A percentile compares a stretch with the other conserved stretches of the same genome.
Conservation (phyloP, 1,139 yeast species). For the Tardiomyces depauwii region DNA sequence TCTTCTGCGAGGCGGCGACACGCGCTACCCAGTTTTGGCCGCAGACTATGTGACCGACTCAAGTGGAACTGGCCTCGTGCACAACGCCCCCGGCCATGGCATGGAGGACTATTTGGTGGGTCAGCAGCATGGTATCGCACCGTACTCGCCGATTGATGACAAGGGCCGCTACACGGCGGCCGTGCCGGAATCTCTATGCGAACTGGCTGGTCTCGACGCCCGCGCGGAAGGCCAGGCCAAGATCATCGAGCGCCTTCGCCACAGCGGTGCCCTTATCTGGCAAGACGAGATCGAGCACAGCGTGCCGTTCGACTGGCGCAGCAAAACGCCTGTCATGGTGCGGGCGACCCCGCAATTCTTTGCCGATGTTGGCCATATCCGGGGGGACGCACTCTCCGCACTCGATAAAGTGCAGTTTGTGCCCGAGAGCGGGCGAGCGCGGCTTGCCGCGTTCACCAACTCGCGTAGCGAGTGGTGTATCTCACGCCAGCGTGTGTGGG, state of each 20-base stretch:
- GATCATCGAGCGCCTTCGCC: conserved; percentile 36
- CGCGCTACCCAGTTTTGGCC: conserved; percentile 48
- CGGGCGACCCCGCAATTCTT: conserved; percentile 97
- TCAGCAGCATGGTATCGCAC: conserved; percentile 39
- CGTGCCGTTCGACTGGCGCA: conserved; percentile 96
- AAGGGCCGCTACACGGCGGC: conserved; percentile 51
- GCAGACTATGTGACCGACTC: conserved; percentile 73
- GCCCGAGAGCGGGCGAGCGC: conserved; percentile 61
- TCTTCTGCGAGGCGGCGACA: conserved; percentile 34
- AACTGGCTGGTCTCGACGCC: conserved; percentile 48
- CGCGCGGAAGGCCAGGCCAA: conserved; percentile 43
- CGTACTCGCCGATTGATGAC: conserved; percentile 70
- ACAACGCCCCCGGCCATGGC: conserved; percentile 97
- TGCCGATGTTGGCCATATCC: conserved; percentile 71
- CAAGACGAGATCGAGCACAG: conserved; percentile 57
- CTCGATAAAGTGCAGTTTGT: conserved; percentile 52
- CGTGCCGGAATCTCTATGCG: conserved; percentile 35
- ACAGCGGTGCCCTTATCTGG: conserved; percentile 37
- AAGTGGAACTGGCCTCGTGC: conserved; percentile 94
- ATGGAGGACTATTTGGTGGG: conserved; percentile 82
- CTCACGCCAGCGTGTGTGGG: conserved; percentile 96
- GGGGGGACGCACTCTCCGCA: conserved; percentile 48
- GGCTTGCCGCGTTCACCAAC: conserved; percentile 61
- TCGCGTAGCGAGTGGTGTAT: conserved; percentile 95
- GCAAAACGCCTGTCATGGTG: conserved; percentile 88